Evolutionary conservation across 2,329 filamentous ascomycete genomes (phyloP), one percentile per base, ranked within the genome.

Genomic region (Ophiostoma piceae): DNA sequence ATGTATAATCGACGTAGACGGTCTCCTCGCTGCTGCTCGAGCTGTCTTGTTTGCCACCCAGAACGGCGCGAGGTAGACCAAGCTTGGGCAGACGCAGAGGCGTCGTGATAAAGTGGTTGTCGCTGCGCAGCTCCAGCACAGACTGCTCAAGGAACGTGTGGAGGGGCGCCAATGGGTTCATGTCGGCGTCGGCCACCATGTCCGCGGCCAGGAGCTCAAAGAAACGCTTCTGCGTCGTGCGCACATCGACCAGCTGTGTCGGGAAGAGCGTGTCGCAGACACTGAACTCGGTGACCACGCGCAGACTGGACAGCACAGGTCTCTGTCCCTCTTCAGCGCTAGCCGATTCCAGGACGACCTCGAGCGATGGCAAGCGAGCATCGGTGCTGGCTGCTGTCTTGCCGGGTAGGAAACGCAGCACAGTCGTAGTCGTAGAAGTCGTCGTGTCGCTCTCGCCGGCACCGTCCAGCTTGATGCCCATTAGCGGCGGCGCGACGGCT

Each of bases 101-200:
- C 19, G 82, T 87, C 69, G 80, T 79, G 41, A 90, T 79, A 41
- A 89, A 22, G 75, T 83, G 84, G 71, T 84, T 84, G 72, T 19
- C 84, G 71, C 76, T 72, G n/a, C 74, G 76, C 5, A 85, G 79
- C 51, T 84, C 80, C 57, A 88, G 79, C 51, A 79, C 77, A 9
- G 83, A 81, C n/a, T 74, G 71, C 1, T 73, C 68, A 60, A 87
- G 75, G 74, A 87, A 87, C 5, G 78, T 70, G 39, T 76, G 73
- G 12, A 87, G 73, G 0, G 80, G 76, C 37, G 75, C 32, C 19
- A 65, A 3, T 8, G 62, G 7, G 8, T 22, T 22, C 6, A 26
- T 29, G 19, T 35, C 11, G 32, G 32, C 68, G 5, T 78, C 9
- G 29, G 51, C 35, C 29, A 37, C 11, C 11, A 76, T 67, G 32